Evolutionary conservation across 2,329 filamentous ascomycete genomes (phyloP).

Genomic region (Chaetomium sp.): DNA sequence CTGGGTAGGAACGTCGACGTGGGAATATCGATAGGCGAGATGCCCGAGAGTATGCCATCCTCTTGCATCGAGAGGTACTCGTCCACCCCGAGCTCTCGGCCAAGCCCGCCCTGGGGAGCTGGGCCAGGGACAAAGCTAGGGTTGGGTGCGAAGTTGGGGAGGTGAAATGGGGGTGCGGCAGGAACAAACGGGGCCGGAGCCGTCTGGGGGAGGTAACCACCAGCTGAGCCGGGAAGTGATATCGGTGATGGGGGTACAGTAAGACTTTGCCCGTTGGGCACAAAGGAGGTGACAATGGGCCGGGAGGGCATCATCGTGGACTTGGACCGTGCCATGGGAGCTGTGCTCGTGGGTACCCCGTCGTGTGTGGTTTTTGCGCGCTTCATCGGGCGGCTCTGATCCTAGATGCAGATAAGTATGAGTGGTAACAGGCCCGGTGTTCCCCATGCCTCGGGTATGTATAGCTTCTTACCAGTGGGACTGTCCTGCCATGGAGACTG

Average conservation of each 20-base stretch:
- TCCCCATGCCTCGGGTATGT: neutral
- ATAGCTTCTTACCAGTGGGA: constrained; percentile 16
- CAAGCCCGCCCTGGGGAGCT: constrained; percentile 2
- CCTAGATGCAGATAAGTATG: constrained; percentile 15
- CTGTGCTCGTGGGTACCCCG: constrained; percentile 30
- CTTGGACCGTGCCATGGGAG: constrained; percentile 39
- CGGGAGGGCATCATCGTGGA: constrained; percentile 35
- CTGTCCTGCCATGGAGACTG: neutral
- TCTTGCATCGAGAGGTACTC: constrained; percentile 20
- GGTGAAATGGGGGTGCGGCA: constrained; percentile 15
- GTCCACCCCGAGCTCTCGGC: constrained; percentile 19
- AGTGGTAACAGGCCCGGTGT: neutral
- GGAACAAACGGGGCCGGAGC: neutral
- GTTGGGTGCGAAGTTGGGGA: constrained; percentile 14
- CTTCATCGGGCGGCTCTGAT: constrained; percentile 27
- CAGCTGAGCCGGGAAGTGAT: too few relatives aligned
- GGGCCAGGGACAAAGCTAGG: constrained; percentile 8
- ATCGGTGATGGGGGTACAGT: too few relatives aligned
- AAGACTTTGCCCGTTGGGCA: constrained; percentile 24
- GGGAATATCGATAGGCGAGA: constrained; percentile 20
- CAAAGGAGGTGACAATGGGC: constrained; percentile 35
- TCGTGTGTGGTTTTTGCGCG: constrained; percentile 26
- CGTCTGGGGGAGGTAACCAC: too few relatives aligned
- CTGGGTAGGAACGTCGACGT: constrained; percentile 12
- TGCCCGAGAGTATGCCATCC: neutral